Conservation (phyloP, 139 green algal genomes). For the Coelastrella sp. region DNA sequence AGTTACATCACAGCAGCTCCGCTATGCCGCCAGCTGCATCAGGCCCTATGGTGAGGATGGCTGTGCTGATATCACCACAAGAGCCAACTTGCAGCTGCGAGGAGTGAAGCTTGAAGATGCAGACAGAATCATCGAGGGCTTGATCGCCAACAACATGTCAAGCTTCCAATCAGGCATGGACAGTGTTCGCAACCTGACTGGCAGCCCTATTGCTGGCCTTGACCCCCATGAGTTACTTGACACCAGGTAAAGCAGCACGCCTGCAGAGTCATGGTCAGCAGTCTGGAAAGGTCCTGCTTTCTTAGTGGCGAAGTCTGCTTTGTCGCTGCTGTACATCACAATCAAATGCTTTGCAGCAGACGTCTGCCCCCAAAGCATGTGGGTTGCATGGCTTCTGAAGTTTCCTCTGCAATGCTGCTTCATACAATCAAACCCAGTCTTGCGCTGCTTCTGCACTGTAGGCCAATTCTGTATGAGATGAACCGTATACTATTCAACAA, state of each 20-base stretch:
- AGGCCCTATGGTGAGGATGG: constrained; percentile 86
- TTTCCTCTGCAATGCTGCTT: too few relatives aligned
- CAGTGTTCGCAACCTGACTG: constrained; percentile 97
- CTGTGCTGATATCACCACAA: constrained; percentile 97
- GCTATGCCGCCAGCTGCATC: constrained; percentile 77
- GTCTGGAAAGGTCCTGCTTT: not conserved
- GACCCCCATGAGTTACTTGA: constrained; percentile 97
- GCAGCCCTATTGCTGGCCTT: constrained; percentile 68
- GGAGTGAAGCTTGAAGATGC: constrained; percentile 82
- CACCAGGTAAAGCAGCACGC: constrained; percentile 42
- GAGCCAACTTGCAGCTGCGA: constrained; percentile 95
- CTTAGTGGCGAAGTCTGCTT: too few relatives aligned
- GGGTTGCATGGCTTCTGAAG: too few relatives aligned
- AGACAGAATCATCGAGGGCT: constrained; percentile 44
- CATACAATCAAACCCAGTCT: too few relatives aligned
- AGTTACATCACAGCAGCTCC: constrained; percentile 82
- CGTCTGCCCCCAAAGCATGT: too few relatives aligned
- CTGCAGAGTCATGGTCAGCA: not conserved
- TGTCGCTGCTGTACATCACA: not conserved
- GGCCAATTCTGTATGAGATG: constrained; percentile 59
- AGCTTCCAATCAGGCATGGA: constrained; percentile 95
- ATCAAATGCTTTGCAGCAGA: too few relatives aligned
- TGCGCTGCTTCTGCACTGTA: not conserved
- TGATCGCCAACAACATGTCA: constrained; percentile 64
- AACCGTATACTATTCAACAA: constrained; percentile 73